These are phyloP conservation scores for Chlorociboria aeruginascens DNA, from an alignment of 495 filamentous ascomycete species.

Conservation along the genomic window DNA sequence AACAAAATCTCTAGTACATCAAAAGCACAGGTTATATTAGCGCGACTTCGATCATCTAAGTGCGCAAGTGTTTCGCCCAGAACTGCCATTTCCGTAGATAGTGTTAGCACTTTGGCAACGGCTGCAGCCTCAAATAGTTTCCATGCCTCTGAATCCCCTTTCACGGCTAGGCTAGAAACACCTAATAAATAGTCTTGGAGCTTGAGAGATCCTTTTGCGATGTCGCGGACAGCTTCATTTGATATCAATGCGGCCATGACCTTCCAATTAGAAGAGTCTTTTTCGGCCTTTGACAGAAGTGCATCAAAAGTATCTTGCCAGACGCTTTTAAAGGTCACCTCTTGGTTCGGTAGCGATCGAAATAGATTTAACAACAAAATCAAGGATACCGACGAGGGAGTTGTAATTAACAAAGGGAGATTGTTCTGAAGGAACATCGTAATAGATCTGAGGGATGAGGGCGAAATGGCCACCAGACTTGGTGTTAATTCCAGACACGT, in stretches of 20 bases:
- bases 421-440: slow-evolving; percentile 7
- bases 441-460: neutral
- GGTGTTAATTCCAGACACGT: slow-evolving; percentile 22
- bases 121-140: slow-evolving; percentile 30
- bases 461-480: neutral
- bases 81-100: slow-evolving; percentile 18
- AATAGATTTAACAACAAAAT: slow-evolving; percentile 4
- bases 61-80: slow-evolving; percentile 19
- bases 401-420: slow-evolving; percentile 8
- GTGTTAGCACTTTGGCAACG: slow-evolving; percentile 21
- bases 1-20: slow-evolving; percentile 29
- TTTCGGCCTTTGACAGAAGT: neutral
- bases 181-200: slow-evolving; percentile 30
- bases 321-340: neutral
- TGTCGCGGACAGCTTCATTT: slow-evolving; percentile 16
- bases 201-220: slow-evolving; percentile 17
- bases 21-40: slow-evolving; percentile 16
- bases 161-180: neutral
- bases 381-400: slow-evolving; percentile 11
- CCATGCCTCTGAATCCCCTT: slow-evolving; percentile 16
- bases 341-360: slow-evolving; percentile 2
- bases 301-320: slow-evolving; percentile 6
- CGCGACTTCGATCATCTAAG: slow-evolving; percentile 5
- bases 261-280: slow-evolving; percentile 6
- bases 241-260: slow-evolving; percentile 29